Conservation (phyloP, 176 grass and related monocot species). For the Alopecurus myosuroides region DNA sequence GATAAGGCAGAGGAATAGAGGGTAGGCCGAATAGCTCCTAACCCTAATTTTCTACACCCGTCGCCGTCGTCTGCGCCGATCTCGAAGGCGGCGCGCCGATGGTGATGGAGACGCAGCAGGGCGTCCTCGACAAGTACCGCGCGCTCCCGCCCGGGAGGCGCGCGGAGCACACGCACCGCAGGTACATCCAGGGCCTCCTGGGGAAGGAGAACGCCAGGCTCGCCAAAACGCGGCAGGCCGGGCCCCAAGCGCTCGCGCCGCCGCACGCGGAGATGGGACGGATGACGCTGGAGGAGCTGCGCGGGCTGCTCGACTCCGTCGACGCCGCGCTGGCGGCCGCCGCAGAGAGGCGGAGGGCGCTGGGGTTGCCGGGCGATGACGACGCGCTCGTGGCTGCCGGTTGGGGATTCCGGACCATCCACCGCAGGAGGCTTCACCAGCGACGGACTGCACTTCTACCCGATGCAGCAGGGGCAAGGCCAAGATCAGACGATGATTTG, state of each 20-base stretch:
- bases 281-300: not conserved
- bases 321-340: not conserved
- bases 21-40: too few species aligned
- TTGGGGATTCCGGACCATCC: not conserved
- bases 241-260: not conserved
- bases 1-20: too few species aligned
- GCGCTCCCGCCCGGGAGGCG: constrained; percentile 1
- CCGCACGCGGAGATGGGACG: not conserved
- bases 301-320: constrained; percentile 7
- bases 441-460: not conserved
- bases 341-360: not conserved
- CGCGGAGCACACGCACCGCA: constrained; percentile 2
- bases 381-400: not conserved
- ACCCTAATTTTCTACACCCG: too few species aligned
- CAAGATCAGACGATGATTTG: not conserved
- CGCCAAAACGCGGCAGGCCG: not conserved
- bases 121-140: constrained; percentile 29
- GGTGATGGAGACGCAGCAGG: not conserved
- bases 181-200: not conserved
- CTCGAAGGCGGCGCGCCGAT: not conserved
- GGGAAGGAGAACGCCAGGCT: constrained; percentile 15
- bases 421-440: not conserved
- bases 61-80: constrained; percentile 21
- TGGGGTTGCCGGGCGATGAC: not conserved
- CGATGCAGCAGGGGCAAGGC: not conserved